A percentile compares a stretch with the other conserved stretches of the same genome.
Evolutionary conservation across 1,139 yeast genomes (phyloP).

Genomic region (Yamadazyma atmosphaerica): DNA sequence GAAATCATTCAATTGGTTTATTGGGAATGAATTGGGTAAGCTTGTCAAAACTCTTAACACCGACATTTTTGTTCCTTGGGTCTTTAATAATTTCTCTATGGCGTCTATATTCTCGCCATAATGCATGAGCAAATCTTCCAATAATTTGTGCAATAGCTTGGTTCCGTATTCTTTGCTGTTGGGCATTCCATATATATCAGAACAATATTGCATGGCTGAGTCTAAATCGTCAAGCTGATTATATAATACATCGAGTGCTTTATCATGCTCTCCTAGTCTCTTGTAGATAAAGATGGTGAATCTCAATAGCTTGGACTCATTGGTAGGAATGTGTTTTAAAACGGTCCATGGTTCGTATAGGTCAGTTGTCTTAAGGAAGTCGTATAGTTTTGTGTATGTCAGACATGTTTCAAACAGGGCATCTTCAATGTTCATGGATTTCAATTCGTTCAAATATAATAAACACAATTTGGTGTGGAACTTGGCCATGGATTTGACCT

Average conservation of each 20-base stretch:
- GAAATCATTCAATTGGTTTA: constrained; percentile 45
- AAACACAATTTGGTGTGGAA: constrained; percentile 57
- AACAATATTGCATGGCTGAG: constrained; percentile 62
- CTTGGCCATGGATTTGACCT: constrained; percentile 24
- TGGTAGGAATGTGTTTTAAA: constrained; percentile 37
- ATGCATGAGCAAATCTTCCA: constrained; percentile 39
- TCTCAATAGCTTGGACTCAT: constrained; percentile 33
- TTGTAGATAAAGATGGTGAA: constrained; percentile 61
- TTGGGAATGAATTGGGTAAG: constrained; percentile 51
- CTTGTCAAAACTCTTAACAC: constrained; percentile 48
- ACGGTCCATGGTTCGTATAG: constrained; percentile 50
- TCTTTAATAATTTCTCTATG: constrained; percentile 44
- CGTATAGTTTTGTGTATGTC: constrained; percentile 35
- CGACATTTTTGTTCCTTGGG: constrained; percentile 58
- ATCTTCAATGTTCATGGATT: constrained; percentile 16
- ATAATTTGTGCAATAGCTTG: constrained; percentile 33
- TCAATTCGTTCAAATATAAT: constrained; percentile 48
- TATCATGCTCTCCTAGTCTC: constrained; percentile 60
- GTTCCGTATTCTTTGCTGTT: constrained; percentile 40
- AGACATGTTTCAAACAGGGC: constrained; percentile 17
- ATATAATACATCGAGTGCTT: constrained; percentile 64
- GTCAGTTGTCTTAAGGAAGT: constrained; percentile 34
- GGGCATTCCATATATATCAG: constrained; percentile 44
- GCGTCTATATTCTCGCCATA: constrained; percentile 30
- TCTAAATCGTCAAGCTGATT: constrained; percentile 57